Conservation (phyloP, 257 asterid species). For the Hygrophila difformis region DNA sequence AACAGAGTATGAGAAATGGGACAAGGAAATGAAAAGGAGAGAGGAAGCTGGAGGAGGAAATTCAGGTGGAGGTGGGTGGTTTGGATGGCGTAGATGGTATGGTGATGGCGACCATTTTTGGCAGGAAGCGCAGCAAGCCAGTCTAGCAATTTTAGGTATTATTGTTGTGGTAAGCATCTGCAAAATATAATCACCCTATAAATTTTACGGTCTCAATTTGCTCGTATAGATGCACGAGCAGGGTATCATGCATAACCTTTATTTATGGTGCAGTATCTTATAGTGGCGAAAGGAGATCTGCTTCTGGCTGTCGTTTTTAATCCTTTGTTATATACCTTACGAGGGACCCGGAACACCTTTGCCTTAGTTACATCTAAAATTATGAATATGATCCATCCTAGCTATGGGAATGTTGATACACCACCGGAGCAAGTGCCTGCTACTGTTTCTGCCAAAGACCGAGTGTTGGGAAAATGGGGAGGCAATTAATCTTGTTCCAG, state of each 20-base stretch:
- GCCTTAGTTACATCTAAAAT: slow-evolving; percentile 40
- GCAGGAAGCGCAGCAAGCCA: slow-evolving; percentile 87
- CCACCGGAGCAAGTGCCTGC: slow-evolving; percentile 40
- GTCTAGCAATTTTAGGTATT: slow-evolving; percentile 67
- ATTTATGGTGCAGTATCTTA: slow-evolving; percentile 43
- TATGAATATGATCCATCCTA: slow-evolving; percentile 23
- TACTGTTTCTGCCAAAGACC: slow-evolving; percentile 58
- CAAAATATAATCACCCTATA: neutral
- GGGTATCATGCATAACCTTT: slow-evolving; percentile 7
- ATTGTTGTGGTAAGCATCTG: slow-evolving; percentile 44
- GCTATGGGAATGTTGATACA: slow-evolving; percentile 13
- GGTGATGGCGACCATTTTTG: slow-evolving; percentile 78
- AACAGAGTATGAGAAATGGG: slow-evolving; percentile 80
- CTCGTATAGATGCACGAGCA: neutral
- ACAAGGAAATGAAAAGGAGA: slow-evolving; percentile 73
- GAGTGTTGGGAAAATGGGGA: slow-evolving; percentile 80
- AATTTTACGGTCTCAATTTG: neutral
- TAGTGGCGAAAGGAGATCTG: slow-evolving; percentile 70
- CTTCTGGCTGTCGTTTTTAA: slow-evolving; percentile 71
- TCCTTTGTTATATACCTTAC: slow-evolving; percentile 63
- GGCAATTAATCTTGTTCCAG: slow-evolving; percentile 33
- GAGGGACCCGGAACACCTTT: slow-evolving; percentile 61
- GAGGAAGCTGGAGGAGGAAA: slow-evolving; percentile 77
- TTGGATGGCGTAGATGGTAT: slow-evolving; percentile 58
- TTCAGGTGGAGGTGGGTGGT: slow-evolving; percentile 87